Base-by-base conservation (phyloP, 176 grass and related monocot species). In the Musa itinerans region DNA sequence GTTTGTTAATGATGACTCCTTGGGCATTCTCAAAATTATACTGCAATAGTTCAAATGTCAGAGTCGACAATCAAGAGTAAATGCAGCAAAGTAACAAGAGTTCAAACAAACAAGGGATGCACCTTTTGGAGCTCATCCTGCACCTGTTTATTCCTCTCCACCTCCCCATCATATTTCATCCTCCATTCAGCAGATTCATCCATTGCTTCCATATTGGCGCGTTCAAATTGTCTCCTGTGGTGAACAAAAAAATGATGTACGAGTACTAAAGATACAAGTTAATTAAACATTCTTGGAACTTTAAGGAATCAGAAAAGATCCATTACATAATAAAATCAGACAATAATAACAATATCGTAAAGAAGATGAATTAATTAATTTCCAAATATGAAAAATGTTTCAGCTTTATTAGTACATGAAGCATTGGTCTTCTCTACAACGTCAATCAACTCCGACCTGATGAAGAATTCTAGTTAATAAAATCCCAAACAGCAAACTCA, bases 151-250 rank as follows among this genome's bases (percentile, higher is more conserved):
- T 9, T 87, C 84, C 72, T 97, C 52, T 73, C 90, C 4, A 89
- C 74, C n/a, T 97, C 94, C 0, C 66, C 80, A 21, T 97, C 94
- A 75, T 90, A 97, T 85, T 91, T 83, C 94, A 85, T 79, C 78
- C 90, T 88, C 88, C 94, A 97, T 84, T 93, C 94, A 8, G 90
- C 94, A 73, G 94, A 97, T 85, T 97, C 94, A 82, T 97, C 94
- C 94, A 97, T 97, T 11, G 94, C 90, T 81, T 97, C 94, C 75
- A 97, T 61, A 76, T 89, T 97, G 54, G 88, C 90, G 43, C 92
- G 81, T 8, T 86, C 85, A 73, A 73, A 79, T 82, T 86, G 53
- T 23, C 69, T 49, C 64, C 81, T 87, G 72, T 26, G 25, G 9
- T 48, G 20, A 21, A 50, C 17, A 10, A 11, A 50, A 17, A 8